Evolutionary conservation across 2,329 filamentous ascomycete species (phyloP), one percentile per base, ranked within the genome.

Genomic region (Diatrype stigma): DNA sequence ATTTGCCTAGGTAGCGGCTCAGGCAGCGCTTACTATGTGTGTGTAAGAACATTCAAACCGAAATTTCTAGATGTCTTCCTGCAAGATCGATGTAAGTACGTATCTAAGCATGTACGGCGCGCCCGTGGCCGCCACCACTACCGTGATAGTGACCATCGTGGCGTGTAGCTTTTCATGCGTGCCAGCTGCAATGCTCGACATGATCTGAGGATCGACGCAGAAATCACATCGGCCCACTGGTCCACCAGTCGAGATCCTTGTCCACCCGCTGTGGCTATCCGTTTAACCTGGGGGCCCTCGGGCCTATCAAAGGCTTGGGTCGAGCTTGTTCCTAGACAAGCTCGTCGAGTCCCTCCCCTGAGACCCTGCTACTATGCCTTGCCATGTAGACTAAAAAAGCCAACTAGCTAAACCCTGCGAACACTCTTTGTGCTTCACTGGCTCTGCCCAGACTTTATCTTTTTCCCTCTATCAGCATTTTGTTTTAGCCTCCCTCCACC

Each of bases 151-250:
- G 17, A 12, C 19, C 8, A 10, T 26, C n/a, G 12, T 12, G 3
- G 22, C 16, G 40, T 26, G 26, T 30, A 6, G 26, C 10, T 30
- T 30, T 30, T 37, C 6, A 37, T 37, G 34, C 34, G 34, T 37
- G 34, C 30, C 6, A 37, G 34, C 16, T 37, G 34, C 8, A 44
- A 28, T 23, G 4, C 40, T 44, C n/a, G n/a, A 44, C 21, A 44
- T 44, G 40, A 44, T 44, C 40, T 44, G 40, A 44, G 40, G 40
- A 44, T 44, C 40, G 40, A 44, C 40, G 26, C 21, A 28, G 12
- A 16, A n/a, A 26, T 26, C 40, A 44, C 12, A 11, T 19, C 22
- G 21, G 8, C 22, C 40, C 40, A 44, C 40, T 44, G 40, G 40
- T 11, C 40, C 40, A 44, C 22, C 8, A 44, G 19, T 19, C 21